Evolutionary conservation across 129 eudicot genomes (phyloP).

Genomic region (Artemisia tridentata): DNA sequence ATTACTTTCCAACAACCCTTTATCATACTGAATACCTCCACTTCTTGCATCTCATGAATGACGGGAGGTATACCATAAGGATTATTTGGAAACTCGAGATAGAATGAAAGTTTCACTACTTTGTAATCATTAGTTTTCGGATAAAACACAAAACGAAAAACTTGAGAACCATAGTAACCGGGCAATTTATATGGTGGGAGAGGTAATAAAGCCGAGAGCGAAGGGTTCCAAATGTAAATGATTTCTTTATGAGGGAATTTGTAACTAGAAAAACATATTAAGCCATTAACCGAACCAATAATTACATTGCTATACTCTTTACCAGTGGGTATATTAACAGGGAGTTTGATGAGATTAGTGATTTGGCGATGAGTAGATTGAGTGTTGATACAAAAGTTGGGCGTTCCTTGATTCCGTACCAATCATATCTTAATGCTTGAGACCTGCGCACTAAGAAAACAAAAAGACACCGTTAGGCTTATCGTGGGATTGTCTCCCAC

Average conservation of each 20-base stretch:
- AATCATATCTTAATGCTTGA: too few relatives aligned
- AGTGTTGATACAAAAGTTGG: too few relatives aligned
- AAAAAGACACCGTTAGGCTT: too few relatives aligned
- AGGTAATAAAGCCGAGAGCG: not conserved
- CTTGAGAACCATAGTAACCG: not conserved
- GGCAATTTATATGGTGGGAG: not conserved
- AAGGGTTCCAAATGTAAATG: slow-evolving; percentile 10
- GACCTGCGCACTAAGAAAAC: too few relatives aligned
- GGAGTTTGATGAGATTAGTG: not conserved
- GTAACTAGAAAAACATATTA: too few relatives aligned
- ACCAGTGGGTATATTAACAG: too few relatives aligned
- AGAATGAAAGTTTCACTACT: not conserved
- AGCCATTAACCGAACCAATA: too few relatives aligned
- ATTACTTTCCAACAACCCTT: not conserved
- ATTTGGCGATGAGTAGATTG: not conserved
- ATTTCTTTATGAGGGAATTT: not conserved
- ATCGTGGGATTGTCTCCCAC: too few relatives aligned
- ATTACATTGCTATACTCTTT: too few relatives aligned
- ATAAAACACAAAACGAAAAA: not conserved
- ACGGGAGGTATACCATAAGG: not conserved
- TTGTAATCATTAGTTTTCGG: slow-evolving; percentile 7
- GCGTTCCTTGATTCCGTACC: too few relatives aligned
- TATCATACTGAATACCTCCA: not conserved
- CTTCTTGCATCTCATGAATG: not conserved
- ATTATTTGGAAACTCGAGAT: not conserved